Conservation (phyloP, 352 stramenopile genomes). For the Phytopythium montanum region DNA sequence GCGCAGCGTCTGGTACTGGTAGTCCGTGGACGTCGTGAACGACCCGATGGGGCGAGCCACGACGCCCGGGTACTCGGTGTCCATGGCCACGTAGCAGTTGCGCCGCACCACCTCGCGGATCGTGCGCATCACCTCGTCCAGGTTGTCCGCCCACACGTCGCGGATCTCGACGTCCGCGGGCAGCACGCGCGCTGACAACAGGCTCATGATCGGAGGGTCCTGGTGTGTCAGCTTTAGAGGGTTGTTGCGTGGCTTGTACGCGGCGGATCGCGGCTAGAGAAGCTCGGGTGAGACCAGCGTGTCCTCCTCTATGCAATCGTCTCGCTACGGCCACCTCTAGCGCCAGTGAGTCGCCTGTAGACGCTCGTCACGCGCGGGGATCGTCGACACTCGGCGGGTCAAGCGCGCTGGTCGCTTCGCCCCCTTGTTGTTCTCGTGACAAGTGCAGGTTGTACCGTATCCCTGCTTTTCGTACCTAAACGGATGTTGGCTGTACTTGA, state of each 20-base stretch:
- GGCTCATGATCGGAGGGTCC: background rate
- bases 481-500: background rate
- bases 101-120: conserved; percentile 96
- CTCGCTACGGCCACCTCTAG: background rate
- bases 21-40: conserved; percentile 93
- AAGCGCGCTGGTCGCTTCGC: conserved; percentile 1
- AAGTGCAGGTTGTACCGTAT: background rate
- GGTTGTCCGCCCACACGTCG: conserved; percentile 91
- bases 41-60: conserved; percentile 97
- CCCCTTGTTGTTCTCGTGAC: background rate
- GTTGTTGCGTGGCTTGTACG: background rate
- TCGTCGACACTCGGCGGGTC: background rate
- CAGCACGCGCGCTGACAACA: conserved; percentile 50
- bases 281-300: background rate
- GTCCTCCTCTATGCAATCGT: background rate
- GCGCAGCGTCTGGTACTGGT: conserved; percentile 98
- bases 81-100: conserved; percentile 99
- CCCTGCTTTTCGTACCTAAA: conserved; percentile 1
- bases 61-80: conserved; percentile 99
- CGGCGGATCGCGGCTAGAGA: background rate
- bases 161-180: conserved; percentile 90
- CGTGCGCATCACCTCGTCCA: conserved; percentile 94
- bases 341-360: background rate
- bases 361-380: background rate
- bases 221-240: background rate